Conservation (phyloP, 1,284 basidiomycete species). For the Naganishia sp. region DNA sequence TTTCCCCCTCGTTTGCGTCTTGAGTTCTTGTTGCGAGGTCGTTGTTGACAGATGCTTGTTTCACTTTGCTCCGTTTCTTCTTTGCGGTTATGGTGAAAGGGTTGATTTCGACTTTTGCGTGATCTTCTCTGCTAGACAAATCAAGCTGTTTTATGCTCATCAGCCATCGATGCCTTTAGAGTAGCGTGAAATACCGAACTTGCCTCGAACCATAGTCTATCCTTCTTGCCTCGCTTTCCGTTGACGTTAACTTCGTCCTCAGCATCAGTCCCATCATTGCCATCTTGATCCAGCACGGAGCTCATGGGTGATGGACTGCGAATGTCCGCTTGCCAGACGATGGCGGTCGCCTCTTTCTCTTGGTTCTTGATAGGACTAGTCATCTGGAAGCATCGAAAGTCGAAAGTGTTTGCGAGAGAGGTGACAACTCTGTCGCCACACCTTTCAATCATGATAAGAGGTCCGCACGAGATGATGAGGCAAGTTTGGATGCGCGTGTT, state of each 20-base stretch:
- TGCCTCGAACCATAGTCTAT: slow-evolving; percentile 22
- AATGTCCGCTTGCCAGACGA: slow-evolving; percentile 20
- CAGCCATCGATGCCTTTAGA: not conserved
- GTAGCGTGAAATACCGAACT: not conserved
- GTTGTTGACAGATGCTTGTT: slow-evolving; percentile 1
- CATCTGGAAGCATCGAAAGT: too few species aligned
- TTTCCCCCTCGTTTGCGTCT: not conserved
- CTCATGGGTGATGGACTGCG: slow-evolving; percentile 24
- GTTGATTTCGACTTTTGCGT: slow-evolving; percentile 22
- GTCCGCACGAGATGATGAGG: not conserved
- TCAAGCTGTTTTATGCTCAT: slow-evolving; percentile 1
- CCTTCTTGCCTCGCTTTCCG: slow-evolving; percentile 5
- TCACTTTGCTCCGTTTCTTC: slow-evolving; percentile 9
- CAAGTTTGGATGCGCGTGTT: slow-evolving; percentile 9
- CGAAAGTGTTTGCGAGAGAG: too few species aligned
- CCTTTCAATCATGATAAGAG: not conserved
- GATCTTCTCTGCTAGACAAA: slow-evolving; percentile 19
- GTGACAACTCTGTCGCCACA: too few species aligned
- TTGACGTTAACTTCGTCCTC: not conserved
- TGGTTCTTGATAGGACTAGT: not conserved
- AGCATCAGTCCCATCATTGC: not conserved
- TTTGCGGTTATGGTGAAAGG: slow-evolving; percentile 24
- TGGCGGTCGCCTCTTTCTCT: not conserved
- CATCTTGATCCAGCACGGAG: not conserved
- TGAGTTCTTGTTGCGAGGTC: not conserved